phyloP scores from a whole-genome alignment of 129 eudicot species.

The Ambrosia artemisiifolia region DNA sequence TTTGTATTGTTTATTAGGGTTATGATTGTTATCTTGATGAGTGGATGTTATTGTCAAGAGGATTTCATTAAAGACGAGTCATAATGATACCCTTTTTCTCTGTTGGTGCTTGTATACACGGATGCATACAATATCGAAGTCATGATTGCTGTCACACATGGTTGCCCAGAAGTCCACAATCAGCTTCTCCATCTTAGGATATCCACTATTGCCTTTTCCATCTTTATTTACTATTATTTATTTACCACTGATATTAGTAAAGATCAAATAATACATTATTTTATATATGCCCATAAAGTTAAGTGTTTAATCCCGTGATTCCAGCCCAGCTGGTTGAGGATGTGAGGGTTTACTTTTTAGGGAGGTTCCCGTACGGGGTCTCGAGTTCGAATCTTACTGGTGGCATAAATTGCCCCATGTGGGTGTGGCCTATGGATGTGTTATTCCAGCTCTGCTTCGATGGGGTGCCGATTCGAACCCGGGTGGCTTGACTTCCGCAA shows the following conservation, averaged over 20 bases:
- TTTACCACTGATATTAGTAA: not conserved
- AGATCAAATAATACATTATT: too few relatives aligned
- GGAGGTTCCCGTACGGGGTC: too few relatives aligned
- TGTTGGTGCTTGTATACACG: constrained; percentile 34
- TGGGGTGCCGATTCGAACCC: too few relatives aligned
- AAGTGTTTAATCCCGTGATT: not conserved
- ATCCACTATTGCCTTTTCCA: constrained; percentile 15
- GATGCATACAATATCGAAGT: constrained; percentile 21
- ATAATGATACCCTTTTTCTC: constrained; percentile 19
- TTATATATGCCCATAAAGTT: not conserved
- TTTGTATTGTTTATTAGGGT: constrained; percentile 16
- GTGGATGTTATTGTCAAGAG: constrained; percentile 29
- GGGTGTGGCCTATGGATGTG: too few relatives aligned
- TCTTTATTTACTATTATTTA: not conserved
- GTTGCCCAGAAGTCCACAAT: constrained; percentile 21
- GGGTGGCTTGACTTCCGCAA: too few relatives aligned
- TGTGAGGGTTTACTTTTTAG: too few relatives aligned
- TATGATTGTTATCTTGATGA: constrained; percentile 20
- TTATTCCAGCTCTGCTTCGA: too few relatives aligned
- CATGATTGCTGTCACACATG: constrained; percentile 12
- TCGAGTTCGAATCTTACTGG: too few relatives aligned
- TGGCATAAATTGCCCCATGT: too few relatives aligned
- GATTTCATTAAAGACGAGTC: constrained; percentile 32
- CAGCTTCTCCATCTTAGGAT: constrained; percentile 13
- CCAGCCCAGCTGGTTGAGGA: too few relatives aligned